Evolutionary conservation across 345 rosid species (phyloP), one percentile per base, ranked within the genome.

Genomic region (Boechera retrofracta): DNA sequence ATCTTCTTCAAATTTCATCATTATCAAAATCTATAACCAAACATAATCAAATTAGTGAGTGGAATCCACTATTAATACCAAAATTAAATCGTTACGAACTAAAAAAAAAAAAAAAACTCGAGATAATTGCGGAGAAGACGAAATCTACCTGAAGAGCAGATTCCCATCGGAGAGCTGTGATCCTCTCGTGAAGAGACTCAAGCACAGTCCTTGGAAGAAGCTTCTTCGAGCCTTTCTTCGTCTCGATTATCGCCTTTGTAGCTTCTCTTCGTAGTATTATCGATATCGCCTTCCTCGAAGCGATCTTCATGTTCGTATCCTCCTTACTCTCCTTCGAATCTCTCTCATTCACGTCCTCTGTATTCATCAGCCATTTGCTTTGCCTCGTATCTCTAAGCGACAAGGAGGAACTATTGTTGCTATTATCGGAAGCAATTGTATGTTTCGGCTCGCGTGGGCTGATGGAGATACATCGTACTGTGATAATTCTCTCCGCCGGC

Each of bases 161-260:
- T 64, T 89, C 91, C 98, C 98, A 94, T 0, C 94, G 91, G 72
- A 88, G 79, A 70, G 96, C 96, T 7, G 93, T 87, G 53, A 91
- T 88, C 63, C 97, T 73, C 44, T 94, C 98, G 59, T 87, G 89
- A 76, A 94, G 97, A 69, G 94, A 87, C 77, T 94, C 97, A 15
- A 94, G 94, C 31, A 94, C 91, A 2, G 96, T 91, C 78, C 79
- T 81, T 0, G 98, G 98, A 44, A 89, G 91, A 69, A 94, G 80
- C 64, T 82, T 89, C 82, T 88, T 89, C 15, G 98, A 91, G 80
- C 91, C 91, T 77, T 81, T 77, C 86, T 90, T 94, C 82, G 86
- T 94, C 82, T 94, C 97, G 28, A 94, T 87, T n/a, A 83, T 38
- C 5, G 87, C 89, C 69, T 91, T 90, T 0, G 96, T 86, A 29